A percentile compares a stretch with the other conserved stretches of the same genome.
Evolutionary conservation across 257 asterid genomes (phyloP).

Genomic region (Salvia hispanica): DNA sequence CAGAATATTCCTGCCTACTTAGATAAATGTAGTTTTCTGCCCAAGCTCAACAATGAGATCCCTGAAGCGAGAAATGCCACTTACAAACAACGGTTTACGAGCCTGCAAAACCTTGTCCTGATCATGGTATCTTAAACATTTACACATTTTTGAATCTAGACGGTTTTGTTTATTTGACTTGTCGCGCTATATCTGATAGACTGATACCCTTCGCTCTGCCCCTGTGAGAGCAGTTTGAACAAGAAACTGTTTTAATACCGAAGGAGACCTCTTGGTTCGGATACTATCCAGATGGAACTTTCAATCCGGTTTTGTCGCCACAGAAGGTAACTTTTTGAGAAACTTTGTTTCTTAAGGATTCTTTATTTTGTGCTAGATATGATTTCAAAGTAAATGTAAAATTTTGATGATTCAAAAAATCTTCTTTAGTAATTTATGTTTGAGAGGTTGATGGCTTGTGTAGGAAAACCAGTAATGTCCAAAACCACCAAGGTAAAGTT

Average conservation of each 20-base stretch:
- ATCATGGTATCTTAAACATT: slow-evolving; percentile 62
- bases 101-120: slow-evolving; percentile 80
- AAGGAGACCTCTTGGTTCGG: slow-evolving; percentile 97
- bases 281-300: slow-evolving; percentile 87
- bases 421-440: slow-evolving; percentile 1
- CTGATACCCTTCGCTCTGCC: neutral
- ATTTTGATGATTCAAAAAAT: neutral
- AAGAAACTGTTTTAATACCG: slow-evolving; percentile 88
- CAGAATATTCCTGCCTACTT: slow-evolving; percentile 79
- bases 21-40: slow-evolving; percentile 77
- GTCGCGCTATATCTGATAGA: neutral
- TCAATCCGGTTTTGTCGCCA: slow-evolving; percentile 65
- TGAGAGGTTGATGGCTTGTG: too few relatives aligned
- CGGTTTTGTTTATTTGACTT: neutral
- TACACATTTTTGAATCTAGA: neutral
- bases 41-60: slow-evolving; percentile 88
- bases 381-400: neutral
- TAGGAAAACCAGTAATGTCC: too few relatives aligned
- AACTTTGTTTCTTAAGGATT: neutral
- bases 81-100: slow-evolving; percentile 74
- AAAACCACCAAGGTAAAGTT: too few relatives aligned
- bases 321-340: slow-evolving; percentile 52
- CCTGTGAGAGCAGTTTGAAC: slow-evolving; percentile 63
- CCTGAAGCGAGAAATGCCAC: slow-evolving; percentile 72
- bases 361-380: slow-evolving; percentile 9